Evolutionary conservation across 176 grass and related monocot genomes (phyloP).

Genomic region (Alloteropsis semialata): DNA sequence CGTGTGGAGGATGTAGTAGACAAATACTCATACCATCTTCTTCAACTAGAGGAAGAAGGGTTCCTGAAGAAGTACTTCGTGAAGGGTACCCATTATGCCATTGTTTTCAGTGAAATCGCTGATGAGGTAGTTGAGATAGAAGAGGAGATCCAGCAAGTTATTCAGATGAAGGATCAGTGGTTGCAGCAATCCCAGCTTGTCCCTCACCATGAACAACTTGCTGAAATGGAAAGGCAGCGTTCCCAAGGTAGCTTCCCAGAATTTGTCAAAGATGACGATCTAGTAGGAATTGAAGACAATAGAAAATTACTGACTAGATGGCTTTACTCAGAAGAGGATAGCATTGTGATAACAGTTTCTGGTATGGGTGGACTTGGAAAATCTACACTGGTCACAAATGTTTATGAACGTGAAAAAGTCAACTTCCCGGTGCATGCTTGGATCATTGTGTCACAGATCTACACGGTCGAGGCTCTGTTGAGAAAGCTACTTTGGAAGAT

Average conservation of each 20-base stretch:
- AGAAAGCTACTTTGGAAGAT: constrained; percentile 32
- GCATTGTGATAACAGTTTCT: constrained; percentile 31
- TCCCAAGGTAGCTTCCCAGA: constrained; percentile 34
- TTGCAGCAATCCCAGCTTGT: constrained; percentile 30
- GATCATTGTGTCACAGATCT: constrained; percentile 37
- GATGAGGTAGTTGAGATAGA: constrained; percentile 23
- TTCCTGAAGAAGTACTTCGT: constrained; percentile 39
- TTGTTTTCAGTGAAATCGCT: constrained; percentile 26
- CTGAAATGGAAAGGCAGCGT: constrained; percentile 18
- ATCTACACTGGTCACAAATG: constrained; percentile 43
- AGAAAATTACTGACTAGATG: constrained; percentile 16
- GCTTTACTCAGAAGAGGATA: constrained; percentile 31
- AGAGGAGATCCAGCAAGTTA: constrained; percentile 24
- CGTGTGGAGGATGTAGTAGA: constrained; percentile 45
- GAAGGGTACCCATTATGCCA: constrained; percentile 29
- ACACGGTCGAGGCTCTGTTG: constrained; percentile 10
- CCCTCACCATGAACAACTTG: background rate
- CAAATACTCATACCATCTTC: constrained; percentile 33
- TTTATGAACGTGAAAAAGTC: constrained; percentile 42
- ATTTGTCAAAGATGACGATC: constrained; percentile 44
- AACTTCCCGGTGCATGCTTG: constrained; percentile 36
- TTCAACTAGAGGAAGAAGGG: constrained; percentile 28
- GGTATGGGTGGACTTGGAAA: constrained; percentile 46
- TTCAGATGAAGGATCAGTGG: constrained; percentile 31
- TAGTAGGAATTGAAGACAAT: constrained; percentile 33